Evolutionary conservation across 345 rosid genomes (phyloP).

Genomic region (Lepidium aucheri): DNA sequence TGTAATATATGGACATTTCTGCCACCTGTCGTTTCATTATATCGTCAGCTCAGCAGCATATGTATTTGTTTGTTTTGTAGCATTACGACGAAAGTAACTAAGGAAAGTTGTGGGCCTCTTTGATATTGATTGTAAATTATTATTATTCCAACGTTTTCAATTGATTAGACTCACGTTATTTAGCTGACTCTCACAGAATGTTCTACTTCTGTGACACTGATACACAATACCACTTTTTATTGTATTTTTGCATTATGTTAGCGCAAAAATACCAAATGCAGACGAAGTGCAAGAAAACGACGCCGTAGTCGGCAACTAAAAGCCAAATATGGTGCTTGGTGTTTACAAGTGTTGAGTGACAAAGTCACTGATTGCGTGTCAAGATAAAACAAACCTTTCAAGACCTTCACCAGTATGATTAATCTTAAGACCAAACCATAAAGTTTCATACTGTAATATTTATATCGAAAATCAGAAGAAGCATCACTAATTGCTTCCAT

Average conservation of each 20-base stretch:
- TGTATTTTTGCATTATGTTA: background rate
- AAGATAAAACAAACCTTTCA: conserved; percentile 15
- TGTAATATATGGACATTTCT: background rate
- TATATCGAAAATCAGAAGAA: background rate
- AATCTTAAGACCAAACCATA: background rate
- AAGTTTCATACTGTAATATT: background rate
- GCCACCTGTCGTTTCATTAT: background rate
- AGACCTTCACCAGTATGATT: conserved; percentile 2
- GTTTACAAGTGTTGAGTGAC: background rate
- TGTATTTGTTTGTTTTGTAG: conserved; percentile 8
- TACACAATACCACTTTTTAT: background rate
- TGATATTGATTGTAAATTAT: background rate
- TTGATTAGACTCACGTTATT: background rate
- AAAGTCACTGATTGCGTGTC: conserved; percentile 20
- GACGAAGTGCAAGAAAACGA: background rate
- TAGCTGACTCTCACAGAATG: background rate
- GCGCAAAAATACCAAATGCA: background rate
- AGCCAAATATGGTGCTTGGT: background rate
- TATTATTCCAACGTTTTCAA: background rate
- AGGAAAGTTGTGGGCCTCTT: background rate
- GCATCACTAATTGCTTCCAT: conserved; percentile 16
- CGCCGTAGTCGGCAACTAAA: conserved; percentile 14
- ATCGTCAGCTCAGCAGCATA: background rate
- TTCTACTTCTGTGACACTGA: too few species aligned
- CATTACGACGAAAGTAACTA: conserved; percentile 11